Evolutionary conservation across 768 basidiomycete species (phyloP).

Genomic region (Auriculariales sp.): DNA sequence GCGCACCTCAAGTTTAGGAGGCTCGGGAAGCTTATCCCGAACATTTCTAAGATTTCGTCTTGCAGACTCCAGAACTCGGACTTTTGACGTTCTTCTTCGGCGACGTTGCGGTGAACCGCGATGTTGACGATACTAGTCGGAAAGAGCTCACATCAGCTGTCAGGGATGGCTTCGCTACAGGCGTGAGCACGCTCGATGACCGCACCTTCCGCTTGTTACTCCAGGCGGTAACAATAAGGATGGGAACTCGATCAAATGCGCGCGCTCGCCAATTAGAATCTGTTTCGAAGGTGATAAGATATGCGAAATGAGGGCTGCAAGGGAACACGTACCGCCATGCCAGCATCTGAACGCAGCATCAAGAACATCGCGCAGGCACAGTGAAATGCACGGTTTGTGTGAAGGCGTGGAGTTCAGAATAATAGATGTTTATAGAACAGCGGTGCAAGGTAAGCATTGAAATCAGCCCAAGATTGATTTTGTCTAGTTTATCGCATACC

Average conservation of each 20-base stretch:
- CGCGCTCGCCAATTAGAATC: conserved; percentile 87
- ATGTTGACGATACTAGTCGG: conserved; percentile 99
- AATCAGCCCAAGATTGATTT: too few species aligned
- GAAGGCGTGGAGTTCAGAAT: too few species aligned
- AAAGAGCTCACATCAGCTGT: too few species aligned
- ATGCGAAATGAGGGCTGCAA: too few species aligned
- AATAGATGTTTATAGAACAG: too few species aligned
- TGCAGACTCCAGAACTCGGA: conserved; percentile 78
- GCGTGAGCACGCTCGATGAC: too few species aligned
- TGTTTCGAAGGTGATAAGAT: conserved; percentile 16
- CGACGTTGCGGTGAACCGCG: conserved; percentile 75
- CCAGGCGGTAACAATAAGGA: conserved; percentile 89
- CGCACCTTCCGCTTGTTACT: conserved; percentile 78
- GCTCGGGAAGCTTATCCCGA: conserved; percentile 51
- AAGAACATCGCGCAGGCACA: conserved; percentile 7
- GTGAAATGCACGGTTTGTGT: too few species aligned
- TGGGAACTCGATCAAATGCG: conserved; percentile 96
- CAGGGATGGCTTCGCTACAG: too few species aligned
- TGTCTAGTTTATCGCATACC: too few species aligned
- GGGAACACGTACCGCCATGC: conserved; percentile 68
- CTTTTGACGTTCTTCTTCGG: conserved; percentile 73
- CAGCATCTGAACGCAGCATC: conserved; percentile 45
- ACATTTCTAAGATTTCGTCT: conserved; percentile 59
- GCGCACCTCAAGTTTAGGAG: conserved; percentile 62
- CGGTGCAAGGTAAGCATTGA: too few species aligned